These are phyloP conservation scores for Nigrospora sphaerica DNA, from an alignment of 2,329 filamentous ascomycete genomes.

Conservation along the genomic window DNA sequence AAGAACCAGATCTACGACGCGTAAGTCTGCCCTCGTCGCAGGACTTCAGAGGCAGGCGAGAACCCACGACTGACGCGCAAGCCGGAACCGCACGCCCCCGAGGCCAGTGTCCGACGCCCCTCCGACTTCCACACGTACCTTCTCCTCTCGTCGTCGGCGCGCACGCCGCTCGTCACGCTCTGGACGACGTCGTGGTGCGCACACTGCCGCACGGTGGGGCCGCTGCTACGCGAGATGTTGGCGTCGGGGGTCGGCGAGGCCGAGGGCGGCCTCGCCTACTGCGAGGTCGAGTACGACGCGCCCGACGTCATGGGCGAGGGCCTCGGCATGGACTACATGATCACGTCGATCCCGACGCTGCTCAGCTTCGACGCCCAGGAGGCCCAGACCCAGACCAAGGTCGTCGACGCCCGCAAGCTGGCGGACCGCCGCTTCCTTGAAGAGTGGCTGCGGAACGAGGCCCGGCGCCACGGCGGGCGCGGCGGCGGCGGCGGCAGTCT, in stretches of 20 bases:
- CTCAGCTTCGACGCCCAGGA: constrained; percentile 51
- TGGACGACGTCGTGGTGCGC: constrained; percentile 55
- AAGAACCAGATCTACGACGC: constrained; percentile 32
- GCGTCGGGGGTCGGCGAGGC: constrained; percentile 44
- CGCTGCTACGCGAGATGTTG: constrained; percentile 41
- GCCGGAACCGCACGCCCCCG: no score
- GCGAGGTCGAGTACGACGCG: constrained; percentile 48
- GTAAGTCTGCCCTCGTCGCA: constrained; percentile 22
- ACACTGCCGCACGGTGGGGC: constrained; percentile 43
- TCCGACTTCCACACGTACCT: constrained; percentile 49
- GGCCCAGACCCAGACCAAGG: constrained; percentile 38
- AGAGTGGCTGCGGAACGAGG: constrained; percentile 47
- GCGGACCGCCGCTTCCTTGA: constrained; percentile 41
- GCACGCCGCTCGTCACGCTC: constrained; percentile 49
- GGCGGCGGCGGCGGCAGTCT: constrained; percentile 31
- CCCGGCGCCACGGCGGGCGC: constrained; percentile 35
- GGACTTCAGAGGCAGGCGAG: background rate
- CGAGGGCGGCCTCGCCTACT: constrained; percentile 48
- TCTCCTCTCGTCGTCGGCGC: constrained; percentile 44
- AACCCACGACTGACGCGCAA: background rate
- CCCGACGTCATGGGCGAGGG: constrained; percentile 45
- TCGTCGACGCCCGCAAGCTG: constrained; percentile 41
- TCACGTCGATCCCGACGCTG: constrained; percentile 50
- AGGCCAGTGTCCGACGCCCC: constrained; percentile 44
- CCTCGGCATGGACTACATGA: constrained; percentile 48